Evolutionary conservation across 805 yeast species (phyloP).

Genomic region (Lipomyces spencermartinsiae): DNA sequence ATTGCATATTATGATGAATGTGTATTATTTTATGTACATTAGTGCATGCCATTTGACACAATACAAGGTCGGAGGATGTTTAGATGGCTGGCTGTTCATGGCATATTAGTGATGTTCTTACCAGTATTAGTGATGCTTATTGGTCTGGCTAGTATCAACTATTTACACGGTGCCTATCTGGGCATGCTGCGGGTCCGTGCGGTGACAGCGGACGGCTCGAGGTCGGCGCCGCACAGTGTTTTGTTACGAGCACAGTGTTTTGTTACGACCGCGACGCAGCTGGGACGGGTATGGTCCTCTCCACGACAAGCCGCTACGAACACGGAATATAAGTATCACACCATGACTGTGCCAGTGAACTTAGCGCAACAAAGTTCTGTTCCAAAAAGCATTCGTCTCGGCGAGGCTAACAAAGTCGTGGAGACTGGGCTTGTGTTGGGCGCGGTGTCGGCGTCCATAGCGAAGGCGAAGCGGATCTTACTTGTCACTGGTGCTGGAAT

Average conservation of each 20-base stretch:
- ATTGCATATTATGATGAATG: neutral
- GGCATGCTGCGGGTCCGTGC: neutral
- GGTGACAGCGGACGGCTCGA: neutral
- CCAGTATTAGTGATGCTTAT: too few species aligned
- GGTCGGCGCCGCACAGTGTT: neutral
- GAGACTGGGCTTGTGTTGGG: constrained; percentile 6
- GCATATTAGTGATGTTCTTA: too few species aligned
- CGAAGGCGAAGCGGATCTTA: constrained; percentile 28
- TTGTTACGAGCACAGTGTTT: neutral
- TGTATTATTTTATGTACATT: neutral
- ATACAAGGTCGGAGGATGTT: neutral
- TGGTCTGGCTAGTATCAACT: neutral
- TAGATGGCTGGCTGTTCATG: too few species aligned
- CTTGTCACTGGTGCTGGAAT: constrained; percentile 81
- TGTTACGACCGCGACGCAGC: too few species aligned
- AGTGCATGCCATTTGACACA: neutral
- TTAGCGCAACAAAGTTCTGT: neutral
- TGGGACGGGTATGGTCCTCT: too few species aligned
- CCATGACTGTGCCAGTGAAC: neutral
- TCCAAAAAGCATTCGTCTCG: constrained; percentile 11
- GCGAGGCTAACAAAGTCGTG: constrained; percentile 14
- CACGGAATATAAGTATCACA: too few species aligned
- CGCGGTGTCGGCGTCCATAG: constrained; percentile 20
- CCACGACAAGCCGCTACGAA: too few species aligned
- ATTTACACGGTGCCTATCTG: neutral